Base-by-base conservation (phyloP, 2,329 filamentous ascomycete genomes). In the Colletotrichum sp. region DNA sequence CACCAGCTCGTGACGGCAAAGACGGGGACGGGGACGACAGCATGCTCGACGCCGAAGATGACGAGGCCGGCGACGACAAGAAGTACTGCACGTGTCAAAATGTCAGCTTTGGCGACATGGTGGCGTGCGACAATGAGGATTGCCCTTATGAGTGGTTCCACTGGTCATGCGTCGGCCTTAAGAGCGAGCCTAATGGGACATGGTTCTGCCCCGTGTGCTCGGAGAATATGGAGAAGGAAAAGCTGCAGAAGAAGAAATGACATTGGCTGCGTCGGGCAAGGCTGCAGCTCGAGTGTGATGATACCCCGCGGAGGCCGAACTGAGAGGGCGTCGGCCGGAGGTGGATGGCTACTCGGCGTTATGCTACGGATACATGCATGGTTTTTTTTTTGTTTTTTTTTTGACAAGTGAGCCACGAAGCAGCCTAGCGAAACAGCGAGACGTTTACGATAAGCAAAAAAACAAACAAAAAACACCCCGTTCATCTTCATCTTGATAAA, bases 131-230 rank as follows among this genome's bases (percentile, higher is more conserved):
- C 87, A 96, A 96, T 83, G 92, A 94, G 74, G 90, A 93, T 79
- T 97, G 95, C 84, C 92, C 93, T 63, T 95, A 92, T 81, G 95
- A 97, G 86, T 97, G 95, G 95, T 97, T 97, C 84, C 95, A 97
- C 85, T 97, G 95, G 94, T 92, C 88, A 59, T 94, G 92, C 80
- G 92, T 94, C 66, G 91, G 92, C 25, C 87, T 94, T 36, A 93
- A 92, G 84, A 93, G 90, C 80, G 92, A 93, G 82, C 92, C 92
- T 9, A 91, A 90, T 72, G 92, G 92, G 36, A 92, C 89, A 29
- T 94, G 92, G 92, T 93, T 90, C 82, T 94, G 92, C 79, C 92
- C 92, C 4, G 86, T 89, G 8, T 94, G 92, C 78, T 88, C 87
- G 19, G 88, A 90, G 77, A 89, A 87, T 79, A 85, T 88, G 81